Conservation (phyloP, 208 protist genomes). For the Trypanosoma avium region DNA sequence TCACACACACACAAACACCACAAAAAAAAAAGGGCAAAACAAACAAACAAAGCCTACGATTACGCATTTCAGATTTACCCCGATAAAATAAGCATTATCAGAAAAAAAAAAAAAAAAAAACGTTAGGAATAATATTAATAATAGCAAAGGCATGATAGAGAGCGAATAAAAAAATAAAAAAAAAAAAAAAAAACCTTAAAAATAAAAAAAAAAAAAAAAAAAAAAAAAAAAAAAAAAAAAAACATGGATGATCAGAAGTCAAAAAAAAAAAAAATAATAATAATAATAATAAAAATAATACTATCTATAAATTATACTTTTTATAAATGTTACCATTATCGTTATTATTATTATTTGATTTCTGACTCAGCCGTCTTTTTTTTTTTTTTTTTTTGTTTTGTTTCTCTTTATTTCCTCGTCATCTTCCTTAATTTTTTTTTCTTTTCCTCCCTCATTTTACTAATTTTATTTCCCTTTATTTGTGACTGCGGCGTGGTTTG, state of each 20-base stretch:
- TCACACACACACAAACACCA: neutral
- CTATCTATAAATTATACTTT: too few relatives aligned
- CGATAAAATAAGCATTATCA: too few relatives aligned
- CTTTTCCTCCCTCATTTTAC: neutral
- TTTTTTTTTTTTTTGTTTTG: neutral
- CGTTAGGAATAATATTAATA: too few relatives aligned
- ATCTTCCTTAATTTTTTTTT: neutral
- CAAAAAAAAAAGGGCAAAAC: neutral
- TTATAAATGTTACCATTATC: too few relatives aligned
- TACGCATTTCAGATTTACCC: too few relatives aligned
- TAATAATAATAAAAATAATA: too few relatives aligned
- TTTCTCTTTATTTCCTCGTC: neutral
- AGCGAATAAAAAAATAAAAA: neutral
- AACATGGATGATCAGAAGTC: neutral
- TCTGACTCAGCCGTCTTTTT: neutral
- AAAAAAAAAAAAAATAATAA: neutral
- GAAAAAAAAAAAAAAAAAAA: too few relatives aligned
- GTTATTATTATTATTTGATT: too few relatives aligned
- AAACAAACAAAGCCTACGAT: too few relatives aligned
- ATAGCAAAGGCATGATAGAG: too few relatives aligned
- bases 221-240: conserved; percentile 4
- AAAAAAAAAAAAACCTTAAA: neutral
- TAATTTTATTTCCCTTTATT: neutral
- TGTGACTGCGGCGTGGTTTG: too few relatives aligned
- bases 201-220: neutral